These are phyloP conservation scores for Leccinum angustisporum DNA, from an alignment of 1,284 basidiomycete species.

Conservation along the genomic window DNA sequence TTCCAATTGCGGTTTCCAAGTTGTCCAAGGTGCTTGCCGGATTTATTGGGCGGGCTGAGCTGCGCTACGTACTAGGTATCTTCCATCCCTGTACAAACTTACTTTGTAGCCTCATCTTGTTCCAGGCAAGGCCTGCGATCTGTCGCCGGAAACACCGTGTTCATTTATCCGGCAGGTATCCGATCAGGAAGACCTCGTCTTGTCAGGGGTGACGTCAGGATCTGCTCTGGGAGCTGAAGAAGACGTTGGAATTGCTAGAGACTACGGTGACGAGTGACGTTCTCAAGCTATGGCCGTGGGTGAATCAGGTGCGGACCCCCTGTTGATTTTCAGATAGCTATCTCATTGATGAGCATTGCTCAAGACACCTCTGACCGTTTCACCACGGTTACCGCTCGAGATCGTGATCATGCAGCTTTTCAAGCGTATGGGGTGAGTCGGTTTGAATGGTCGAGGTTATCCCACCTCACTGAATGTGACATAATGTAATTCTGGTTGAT, in stretches of 20 bases:
- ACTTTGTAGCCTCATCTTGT: conserved; percentile 3
- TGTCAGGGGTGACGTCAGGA: conserved; percentile 49
- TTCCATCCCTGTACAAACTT: not conserved
- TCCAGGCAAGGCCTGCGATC: conserved; percentile 69
- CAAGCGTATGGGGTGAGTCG: conserved; percentile 88
- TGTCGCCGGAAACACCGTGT: conserved; percentile 68
- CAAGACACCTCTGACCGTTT: conserved; percentile 90
- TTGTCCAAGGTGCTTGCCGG: conserved; percentile 70
- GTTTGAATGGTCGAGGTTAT: not conserved
- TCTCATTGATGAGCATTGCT: conserved; percentile 11
- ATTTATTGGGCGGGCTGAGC: conserved; percentile 85
- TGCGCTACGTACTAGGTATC: conserved; percentile 84
- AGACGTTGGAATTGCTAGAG: conserved; percentile 64
- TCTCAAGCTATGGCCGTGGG: conserved; percentile 86
- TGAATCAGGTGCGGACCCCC: conserved; percentile 71
- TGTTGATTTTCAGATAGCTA: not conserved
- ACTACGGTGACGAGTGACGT: conserved; percentile 53
- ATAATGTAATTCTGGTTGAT: not conserved
- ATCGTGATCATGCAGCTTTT: conserved; percentile 97
- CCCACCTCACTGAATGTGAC: not conserved
- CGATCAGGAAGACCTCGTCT: conserved; percentile 48
- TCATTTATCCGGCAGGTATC: conserved; percentile 56
- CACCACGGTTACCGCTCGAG: conserved; percentile 91
- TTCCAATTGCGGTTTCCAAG: conserved; percentile 75
- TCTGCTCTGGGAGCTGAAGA: conserved; percentile 64